phyloP scores from a whole-genome alignment of 1,139 yeast genomes.

The Saccharomyces hybrid region DNA sequence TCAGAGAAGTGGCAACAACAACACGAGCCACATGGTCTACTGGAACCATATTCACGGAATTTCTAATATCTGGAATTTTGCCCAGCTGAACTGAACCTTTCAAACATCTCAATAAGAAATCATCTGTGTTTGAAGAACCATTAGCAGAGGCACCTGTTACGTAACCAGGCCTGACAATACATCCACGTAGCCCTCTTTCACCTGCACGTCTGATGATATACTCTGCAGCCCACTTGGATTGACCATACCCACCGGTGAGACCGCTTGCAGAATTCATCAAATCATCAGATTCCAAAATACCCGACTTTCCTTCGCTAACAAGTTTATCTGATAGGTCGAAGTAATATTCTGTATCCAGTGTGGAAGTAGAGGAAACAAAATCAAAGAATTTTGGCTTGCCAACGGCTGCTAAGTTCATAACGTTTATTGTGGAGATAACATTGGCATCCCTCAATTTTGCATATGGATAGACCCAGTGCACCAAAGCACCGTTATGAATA shows the following conservation, averaged over 20 bases:
- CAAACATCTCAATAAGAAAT: constrained; percentile 85
- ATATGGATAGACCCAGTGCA: constrained; percentile 98
- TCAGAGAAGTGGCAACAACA: constrained; percentile 73
- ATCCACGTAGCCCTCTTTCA: constrained; percentile 73
- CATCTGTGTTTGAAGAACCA: constrained; percentile 93
- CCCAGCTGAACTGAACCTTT: constrained; percentile 92
- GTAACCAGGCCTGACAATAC: constrained; percentile 92
- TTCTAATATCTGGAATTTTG: constrained; percentile 72
- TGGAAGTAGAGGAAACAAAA: constrained; percentile 93
- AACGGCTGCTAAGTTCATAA: constrained; percentile 65
- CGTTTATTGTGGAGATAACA: constrained; percentile 80
- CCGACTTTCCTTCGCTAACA: constrained; percentile 55
- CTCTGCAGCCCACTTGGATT: constrained; percentile 96
- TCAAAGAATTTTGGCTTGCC: constrained; percentile 84
- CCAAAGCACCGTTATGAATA: constrained; percentile 95
- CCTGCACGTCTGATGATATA: constrained; percentile 84
- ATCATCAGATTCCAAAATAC: constrained; percentile 76
- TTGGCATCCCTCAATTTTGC: constrained; percentile 86
- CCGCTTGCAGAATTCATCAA: constrained; percentile 74
- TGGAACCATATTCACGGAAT: constrained; percentile 93
- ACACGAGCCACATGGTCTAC: constrained; percentile 96
- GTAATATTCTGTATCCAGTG: constrained; percentile 77
- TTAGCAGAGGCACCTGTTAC: constrained; percentile 79
- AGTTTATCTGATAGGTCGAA: constrained; percentile 69
- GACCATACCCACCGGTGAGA: constrained; percentile 93